Conservation (phyloP, 371 early-diverging fungal species). For the Mucor sp. region DNA sequence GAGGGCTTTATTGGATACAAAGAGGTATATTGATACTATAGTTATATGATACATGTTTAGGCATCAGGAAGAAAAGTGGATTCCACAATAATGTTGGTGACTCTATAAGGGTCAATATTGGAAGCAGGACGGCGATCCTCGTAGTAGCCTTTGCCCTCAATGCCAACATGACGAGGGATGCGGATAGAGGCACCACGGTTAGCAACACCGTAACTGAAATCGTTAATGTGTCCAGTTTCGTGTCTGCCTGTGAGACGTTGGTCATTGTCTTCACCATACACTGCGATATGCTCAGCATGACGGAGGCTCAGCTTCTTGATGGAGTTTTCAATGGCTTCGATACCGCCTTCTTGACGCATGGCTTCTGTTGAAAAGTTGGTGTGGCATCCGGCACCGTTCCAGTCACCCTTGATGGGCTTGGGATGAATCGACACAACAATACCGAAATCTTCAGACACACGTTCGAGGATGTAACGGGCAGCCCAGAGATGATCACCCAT, state of each 20-base stretch:
- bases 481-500: conserved; percentile 57
- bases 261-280: conserved; percentile 56
- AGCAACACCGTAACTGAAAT: conserved; percentile 51
- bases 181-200: conserved; percentile 58
- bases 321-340: conserved; percentile 49
- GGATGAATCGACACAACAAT: conserved; percentile 49
- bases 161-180: conserved; percentile 49
- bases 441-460: conserved; percentile 57
- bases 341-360: conserved; percentile 49
- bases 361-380: conserved; percentile 53
- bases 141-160: conserved; percentile 49
- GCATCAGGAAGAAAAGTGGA: conserved; percentile 27
- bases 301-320: conserved; percentile 46
- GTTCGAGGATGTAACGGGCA: conserved; percentile 48
- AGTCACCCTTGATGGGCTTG: conserved; percentile 53
- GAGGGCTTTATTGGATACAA: background rate
- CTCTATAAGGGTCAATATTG: conserved; percentile 57
- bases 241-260: conserved; percentile 51
- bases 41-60: too few relatives aligned
- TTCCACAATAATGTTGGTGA: conserved; percentile 46
- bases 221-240: conserved; percentile 55
- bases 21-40: background rate
- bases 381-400: conserved; percentile 55
- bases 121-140: conserved; percentile 58
- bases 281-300: conserved; percentile 52